Percentiles rank a stretch among this genome's conserved stretches.
Conservation (phyloP, 164 flowering plant species). For the Berberis vulgaris region DNA sequence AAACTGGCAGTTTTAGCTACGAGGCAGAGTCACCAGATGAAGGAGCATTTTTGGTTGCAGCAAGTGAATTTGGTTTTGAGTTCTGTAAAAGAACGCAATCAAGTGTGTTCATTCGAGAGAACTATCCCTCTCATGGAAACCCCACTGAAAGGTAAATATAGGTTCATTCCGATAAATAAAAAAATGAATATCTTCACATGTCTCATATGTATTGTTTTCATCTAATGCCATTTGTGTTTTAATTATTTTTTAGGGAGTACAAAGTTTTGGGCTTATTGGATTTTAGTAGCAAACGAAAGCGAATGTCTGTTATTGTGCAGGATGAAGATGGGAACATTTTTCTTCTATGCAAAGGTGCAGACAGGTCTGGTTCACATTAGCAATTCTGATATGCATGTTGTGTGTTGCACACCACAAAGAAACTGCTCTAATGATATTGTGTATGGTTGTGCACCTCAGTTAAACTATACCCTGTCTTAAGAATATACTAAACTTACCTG, state of each 20-base stretch:
- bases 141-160: slow-evolving; percentile 61
- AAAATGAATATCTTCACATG: background rate
- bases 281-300: slow-evolving; percentile 89
- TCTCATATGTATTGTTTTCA: background rate
- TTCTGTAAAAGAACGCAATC: slow-evolving; percentile 83
- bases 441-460: background rate
- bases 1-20: slow-evolving; percentile 56
- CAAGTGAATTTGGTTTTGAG: slow-evolving; percentile 97
- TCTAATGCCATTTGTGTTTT: background rate
- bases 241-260: slow-evolving; percentile 55
- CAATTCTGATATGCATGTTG: background rate
- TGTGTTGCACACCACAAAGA: background rate
- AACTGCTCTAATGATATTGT: too few relatives aligned
- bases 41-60: slow-evolving; percentile 94
- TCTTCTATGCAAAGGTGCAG: slow-evolving; percentile 96
- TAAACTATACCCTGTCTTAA: too few relatives aligned
- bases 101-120: slow-evolving; percentile 66
- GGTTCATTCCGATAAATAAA: background rate
- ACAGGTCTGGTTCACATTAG: slow-evolving; percentile 54
- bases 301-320: slow-evolving; percentile 86
- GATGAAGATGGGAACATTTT: slow-evolving; percentile 79
- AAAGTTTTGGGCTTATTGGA: slow-evolving; percentile 75
- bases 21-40: slow-evolving; percentile 99
- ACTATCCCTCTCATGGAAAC: slow-evolving; percentile 39
- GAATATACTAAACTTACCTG: too few relatives aligned